Base-by-base conservation (phyloP, 2,329 filamentous ascomycete species). In the Alternaria brassicicola region DNA sequence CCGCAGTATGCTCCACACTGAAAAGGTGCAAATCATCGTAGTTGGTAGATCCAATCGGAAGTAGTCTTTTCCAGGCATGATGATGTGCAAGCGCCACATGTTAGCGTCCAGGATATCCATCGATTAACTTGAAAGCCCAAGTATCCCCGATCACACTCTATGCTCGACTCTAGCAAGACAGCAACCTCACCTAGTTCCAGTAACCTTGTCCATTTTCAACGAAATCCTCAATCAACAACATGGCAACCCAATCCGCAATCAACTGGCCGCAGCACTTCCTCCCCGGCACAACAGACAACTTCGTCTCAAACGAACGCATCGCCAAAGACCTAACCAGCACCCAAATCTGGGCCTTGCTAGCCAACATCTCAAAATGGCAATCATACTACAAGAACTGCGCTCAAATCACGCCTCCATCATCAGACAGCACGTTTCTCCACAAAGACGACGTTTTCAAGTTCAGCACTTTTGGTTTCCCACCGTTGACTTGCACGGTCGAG, bases 251-350 rank as follows among this genome's bases (percentile, higher is more conserved):
- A 64, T 67, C 71, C 13, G 64, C 72, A 54, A 76, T 77, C 55
- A 59, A 68, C 56, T 76, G 73, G 72, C 74, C 76, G 17, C 9
- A 45, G 2, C 59, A 66, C 33, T 76, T 68, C 59, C 58, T 72
- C n/a, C 75, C 76, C 0, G 75, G 76, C 25, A 77, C 71, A 35
- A 77, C 75, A 17, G 72, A 76, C 63, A 77, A 77, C 62, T 78
- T 71, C 55, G 67, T 76, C 42, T 66, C 67, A 48, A 77, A 77
- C 62, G 75, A 77, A 61, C 62, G 66, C 41, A 70, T 77, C 47
- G 73, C 64, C 7, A 57, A 61, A 42, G 51, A 58, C 41, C 23
- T 77, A 6, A 67, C 67, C 23, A 65, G 70, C 6, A 51, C 65
- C 7, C 66, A 75, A 31, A 70, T 78, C 56, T 78, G 75, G 75